Conservation (phyloP, 2,329 filamentous ascomycete species). For the Alternaria sp. region DNA sequence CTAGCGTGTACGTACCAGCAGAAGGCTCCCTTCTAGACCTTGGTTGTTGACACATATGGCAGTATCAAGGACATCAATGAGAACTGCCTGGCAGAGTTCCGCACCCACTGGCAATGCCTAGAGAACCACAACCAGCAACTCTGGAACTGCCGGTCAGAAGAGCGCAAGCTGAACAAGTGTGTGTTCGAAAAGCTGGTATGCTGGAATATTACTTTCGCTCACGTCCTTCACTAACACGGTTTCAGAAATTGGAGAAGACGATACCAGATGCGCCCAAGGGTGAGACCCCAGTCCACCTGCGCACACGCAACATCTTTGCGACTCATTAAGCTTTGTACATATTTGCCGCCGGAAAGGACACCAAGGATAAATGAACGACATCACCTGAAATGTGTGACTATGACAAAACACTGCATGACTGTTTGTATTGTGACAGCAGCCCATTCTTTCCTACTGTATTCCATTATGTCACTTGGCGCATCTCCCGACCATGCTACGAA, state of each 20-base stretch:
- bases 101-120: conserved; percentile 92
- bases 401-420: background rate
- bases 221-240: conserved; percentile 5
- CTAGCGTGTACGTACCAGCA: conserved; percentile 76
- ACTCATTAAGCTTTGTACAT: conserved; percentile 47
- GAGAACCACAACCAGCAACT: conserved; percentile 98
- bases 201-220: background rate
- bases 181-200: conserved; percentile 94
- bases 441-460: conserved; percentile 5
- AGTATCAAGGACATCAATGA: conserved; percentile 97
- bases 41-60: conserved; percentile 27
- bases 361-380: conserved; percentile 29
- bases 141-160: conserved; percentile 89
- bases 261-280: conserved; percentile 61
- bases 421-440: conserved; percentile 26
- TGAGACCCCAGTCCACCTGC: conserved; percentile 60
- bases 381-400: conserved; percentile 12
- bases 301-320: conserved; percentile 56
- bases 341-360: conserved; percentile 26
- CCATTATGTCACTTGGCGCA: background rate
- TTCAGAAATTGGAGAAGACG: conserved; percentile 61
- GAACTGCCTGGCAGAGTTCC: conserved; percentile 90
- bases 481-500: background rate
- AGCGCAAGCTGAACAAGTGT: conserved; percentile 93
- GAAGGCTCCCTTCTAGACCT: background rate